Evolutionary conservation across 129 eudicot genomes (phyloP).

Genomic region (Chrysanthemum lavandulifolium): DNA sequence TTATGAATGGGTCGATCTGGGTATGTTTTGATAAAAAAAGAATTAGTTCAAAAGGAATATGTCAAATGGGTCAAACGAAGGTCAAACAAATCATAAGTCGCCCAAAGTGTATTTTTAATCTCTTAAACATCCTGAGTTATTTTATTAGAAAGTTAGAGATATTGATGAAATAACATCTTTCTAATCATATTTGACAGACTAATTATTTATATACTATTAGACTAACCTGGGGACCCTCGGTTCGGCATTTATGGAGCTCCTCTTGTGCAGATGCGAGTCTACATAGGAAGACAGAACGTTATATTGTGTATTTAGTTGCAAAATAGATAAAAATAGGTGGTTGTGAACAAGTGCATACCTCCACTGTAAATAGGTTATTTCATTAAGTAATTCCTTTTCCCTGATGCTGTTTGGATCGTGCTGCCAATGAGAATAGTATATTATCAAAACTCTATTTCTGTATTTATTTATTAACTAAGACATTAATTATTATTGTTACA

Average conservation of each 20-base stretch:
- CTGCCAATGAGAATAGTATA: slow-evolving; percentile 33
- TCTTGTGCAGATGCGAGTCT: slow-evolving; percentile 80
- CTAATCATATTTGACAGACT: too few species aligned
- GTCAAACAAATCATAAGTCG: too few species aligned
- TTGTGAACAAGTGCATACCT: slow-evolving; percentile 45
- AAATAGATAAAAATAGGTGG: neutral
- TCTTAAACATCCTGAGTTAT: too few species aligned
- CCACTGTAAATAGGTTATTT: slow-evolving; percentile 70
- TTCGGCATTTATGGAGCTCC: slow-evolving; percentile 78
- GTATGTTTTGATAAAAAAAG: neutral
- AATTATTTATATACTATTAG: neutral
- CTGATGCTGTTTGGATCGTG: slow-evolving; percentile 67
- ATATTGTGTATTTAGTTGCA: neutral
- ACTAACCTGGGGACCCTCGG: slow-evolving; percentile 53
- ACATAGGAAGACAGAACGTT: slow-evolving; percentile 3
- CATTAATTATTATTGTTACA: too few species aligned
- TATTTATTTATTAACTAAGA: neutral
- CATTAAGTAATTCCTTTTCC: slow-evolving; percentile 79
- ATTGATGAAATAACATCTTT: too few species aligned
- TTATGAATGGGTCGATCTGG: neutral
- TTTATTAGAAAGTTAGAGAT: too few species aligned
- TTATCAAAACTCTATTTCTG: neutral
- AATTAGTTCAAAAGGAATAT: neutral
- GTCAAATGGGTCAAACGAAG: neutral
- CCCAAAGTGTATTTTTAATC: neutral